Evolutionary conservation across 2,329 filamentous ascomycete genomes (phyloP).

Genomic region (Talaromyces piceae): DNA sequence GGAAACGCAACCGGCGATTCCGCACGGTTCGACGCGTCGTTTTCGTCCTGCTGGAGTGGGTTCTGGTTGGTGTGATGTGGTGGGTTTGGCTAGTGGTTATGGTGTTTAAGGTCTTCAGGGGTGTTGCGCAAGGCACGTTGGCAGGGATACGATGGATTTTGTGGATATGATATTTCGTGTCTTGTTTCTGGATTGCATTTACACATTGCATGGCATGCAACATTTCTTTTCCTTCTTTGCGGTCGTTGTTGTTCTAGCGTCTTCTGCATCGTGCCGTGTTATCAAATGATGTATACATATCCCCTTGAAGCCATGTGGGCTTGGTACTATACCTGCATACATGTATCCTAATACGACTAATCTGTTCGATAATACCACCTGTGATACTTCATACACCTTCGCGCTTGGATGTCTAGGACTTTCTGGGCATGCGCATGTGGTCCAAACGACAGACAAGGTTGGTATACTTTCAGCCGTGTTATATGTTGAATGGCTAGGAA

Average conservation of each 20-base stretch:
- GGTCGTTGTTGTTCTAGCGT: too few species aligned
- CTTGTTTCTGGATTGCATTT: not conserved
- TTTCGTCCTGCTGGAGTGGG: slow-evolving; percentile 81
- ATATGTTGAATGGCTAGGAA: not conserved
- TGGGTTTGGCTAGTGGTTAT: slow-evolving; percentile 87
- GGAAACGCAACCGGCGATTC: slow-evolving; percentile 66
- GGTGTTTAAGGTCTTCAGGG: slow-evolving; percentile 59
- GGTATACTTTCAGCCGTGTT: too few species aligned
- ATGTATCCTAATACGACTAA: too few species aligned
- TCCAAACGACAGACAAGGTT: too few species aligned
- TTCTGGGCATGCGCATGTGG: too few species aligned
- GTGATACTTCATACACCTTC: too few species aligned
- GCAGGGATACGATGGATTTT: slow-evolving; percentile 69
- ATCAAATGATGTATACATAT: too few species aligned
- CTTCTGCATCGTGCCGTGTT: too few species aligned
- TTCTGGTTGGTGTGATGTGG: slow-evolving; percentile 85
- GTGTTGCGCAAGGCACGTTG: slow-evolving; percentile 53
- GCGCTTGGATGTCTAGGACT: too few species aligned
- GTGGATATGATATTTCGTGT: slow-evolving; percentile 55
- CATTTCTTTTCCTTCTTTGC: not conserved
- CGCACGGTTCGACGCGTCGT: slow-evolving; percentile 67
- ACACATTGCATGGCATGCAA: not conserved
- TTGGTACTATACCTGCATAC: too few species aligned
- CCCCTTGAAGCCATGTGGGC: too few species aligned
- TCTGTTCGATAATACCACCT: too few species aligned